Base-by-base conservation (phyloP, 2,329 filamentous ascomycete species). In the Didymosphaeria variabile region DNA sequence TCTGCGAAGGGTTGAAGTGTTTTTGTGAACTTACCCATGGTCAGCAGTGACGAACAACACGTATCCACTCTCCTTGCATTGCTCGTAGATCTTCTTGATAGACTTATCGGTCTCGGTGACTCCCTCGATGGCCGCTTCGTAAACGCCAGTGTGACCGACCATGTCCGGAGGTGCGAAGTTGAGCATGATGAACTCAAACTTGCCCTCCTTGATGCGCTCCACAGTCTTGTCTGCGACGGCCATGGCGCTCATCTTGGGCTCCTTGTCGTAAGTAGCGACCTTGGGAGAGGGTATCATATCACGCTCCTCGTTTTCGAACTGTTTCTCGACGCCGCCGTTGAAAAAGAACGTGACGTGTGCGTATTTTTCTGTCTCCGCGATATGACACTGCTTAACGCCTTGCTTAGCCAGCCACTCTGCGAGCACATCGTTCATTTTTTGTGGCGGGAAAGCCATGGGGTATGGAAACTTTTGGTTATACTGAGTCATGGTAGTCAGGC, bases 331-430 rank as follows among this genome's bases (percentile, higher is more conserved):
- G 76, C 95, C 95, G 60, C 95, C 95, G 83, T 99, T 99, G 90
- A 98, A 98, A 88, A 98, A 98, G 87, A 98, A 98, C 59, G 95
- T 98, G 67, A 99, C 95, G 83, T 99, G 95, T 38, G 95, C 95
- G 80, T 99, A 99, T 85, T 99, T 99, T 82, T 99, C 95, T 2
- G 95, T 99, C 87, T 99, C 95, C 59, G 95, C 95, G 70, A 98
- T 88, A 84, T 99, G 95, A 70, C 94, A 95, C 83, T 99, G 95
- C 84, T 94, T 90, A 64, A 97, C 85, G 47, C 87, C 88, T 81
- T 98, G 91, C 84, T 94, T 95, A 72, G 90, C 89, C 23, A 99
- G 87, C 89, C 94, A 98, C 84, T 99, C 95, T 23, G 95, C 95
- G 54, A 99, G 88, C n/a, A 99, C 95, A 72, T 99, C 96, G 78